These are phyloP conservation scores for Hypholoma sublateritium DNA, from an alignment of 768 basidiomycete species.

Conservation along the genomic window DNA sequence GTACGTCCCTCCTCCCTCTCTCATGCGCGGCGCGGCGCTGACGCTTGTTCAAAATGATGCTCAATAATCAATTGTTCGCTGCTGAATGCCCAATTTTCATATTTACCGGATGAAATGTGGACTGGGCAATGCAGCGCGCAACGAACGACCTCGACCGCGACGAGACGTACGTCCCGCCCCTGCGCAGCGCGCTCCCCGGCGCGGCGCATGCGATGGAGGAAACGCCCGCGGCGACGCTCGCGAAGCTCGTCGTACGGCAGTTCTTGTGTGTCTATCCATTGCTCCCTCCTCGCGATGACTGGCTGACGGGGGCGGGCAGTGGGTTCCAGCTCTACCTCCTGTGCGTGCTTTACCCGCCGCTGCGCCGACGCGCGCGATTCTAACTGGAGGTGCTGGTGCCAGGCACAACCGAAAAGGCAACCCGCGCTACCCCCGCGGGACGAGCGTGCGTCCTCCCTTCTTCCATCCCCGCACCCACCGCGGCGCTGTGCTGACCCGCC, in stretches of 20 bases:
- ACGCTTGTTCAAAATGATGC: no score
- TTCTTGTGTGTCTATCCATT: slow-evolving; percentile 41
- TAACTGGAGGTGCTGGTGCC: neutral
- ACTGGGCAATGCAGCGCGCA: slow-evolving; percentile 30
- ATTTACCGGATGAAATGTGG: no score
- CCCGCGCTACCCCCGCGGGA: slow-evolving; percentile 40
- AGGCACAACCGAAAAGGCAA: slow-evolving; percentile 49
- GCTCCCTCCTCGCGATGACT: neutral
- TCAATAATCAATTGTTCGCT: no score
- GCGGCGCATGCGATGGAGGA: slow-evolving; percentile 50
- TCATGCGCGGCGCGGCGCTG: neutral
- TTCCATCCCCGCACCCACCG: slow-evolving; percentile 28
- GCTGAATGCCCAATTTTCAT: no score
- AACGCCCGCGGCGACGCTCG: slow-evolving; percentile 49
- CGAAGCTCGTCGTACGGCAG: slow-evolving; percentile 47
- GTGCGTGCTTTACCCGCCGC: no score
- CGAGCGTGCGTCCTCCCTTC: slow-evolving; percentile 41
- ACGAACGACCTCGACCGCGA: slow-evolving; percentile 64
- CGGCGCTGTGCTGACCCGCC: slow-evolving; percentile 15
- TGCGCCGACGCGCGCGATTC: no score
- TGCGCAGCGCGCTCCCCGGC: slow-evolving; percentile 39
- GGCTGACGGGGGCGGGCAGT: slow-evolving; percentile 18
- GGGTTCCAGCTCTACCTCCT: slow-evolving; percentile 47
- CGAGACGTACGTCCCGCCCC: slow-evolving; percentile 66
- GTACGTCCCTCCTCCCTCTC: slow-evolving; percentile 37